Base-by-base conservation (phyloP, 495 filamentous ascomycete species). In the Aspergillus homomorphus region DNA sequence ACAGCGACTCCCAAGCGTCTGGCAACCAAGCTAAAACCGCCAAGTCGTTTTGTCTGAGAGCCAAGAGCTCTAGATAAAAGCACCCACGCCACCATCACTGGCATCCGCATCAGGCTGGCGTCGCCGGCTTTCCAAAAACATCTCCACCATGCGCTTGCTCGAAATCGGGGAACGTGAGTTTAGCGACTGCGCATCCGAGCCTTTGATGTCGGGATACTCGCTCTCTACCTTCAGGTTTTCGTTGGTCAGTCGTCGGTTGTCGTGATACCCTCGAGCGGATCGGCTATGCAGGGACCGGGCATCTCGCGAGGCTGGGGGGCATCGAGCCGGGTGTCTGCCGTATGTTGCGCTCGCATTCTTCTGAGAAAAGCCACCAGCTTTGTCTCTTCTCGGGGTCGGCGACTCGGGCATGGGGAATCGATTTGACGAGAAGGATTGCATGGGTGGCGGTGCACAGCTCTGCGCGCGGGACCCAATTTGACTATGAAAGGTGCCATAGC, bases 101-200 rank as follows among this genome's bases (percentile, higher is more conserved):
- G 56, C 23, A 2, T 63, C 67, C 22, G 54, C 41, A 14, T 65
- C 73, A 56, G 76, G 77, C 38, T 75, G 76, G 48, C 59, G 77
- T 1, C 81, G 76, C 24, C 82, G 74, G 57, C 78, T 83, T 46
- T 77, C 78, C 63, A 87, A 65, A 62, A 86, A 86, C 57, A 80
- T 58, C 53, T 87, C 82, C 21, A 86, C 83, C 80, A 87, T 85
- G 55, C 67, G 74, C 62, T 82, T 80, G 63, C 79, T 82, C 23
- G 80, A 80, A 16, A 82, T 69, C 0, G 70, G 65, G 0, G 69
- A 62, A 33, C 65, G 65, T 24, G 59, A 28, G 16, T 64, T 68
- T 43, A 69, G 63, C 6, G 65, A 20, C 15, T 64, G 61, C 30
- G 61, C 60, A 41, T 67, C 66, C 30, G 60, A 57, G 12, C 56